Base-by-base conservation (phyloP, 441 rosid genomes). In the Mallotus repandus region DNA sequence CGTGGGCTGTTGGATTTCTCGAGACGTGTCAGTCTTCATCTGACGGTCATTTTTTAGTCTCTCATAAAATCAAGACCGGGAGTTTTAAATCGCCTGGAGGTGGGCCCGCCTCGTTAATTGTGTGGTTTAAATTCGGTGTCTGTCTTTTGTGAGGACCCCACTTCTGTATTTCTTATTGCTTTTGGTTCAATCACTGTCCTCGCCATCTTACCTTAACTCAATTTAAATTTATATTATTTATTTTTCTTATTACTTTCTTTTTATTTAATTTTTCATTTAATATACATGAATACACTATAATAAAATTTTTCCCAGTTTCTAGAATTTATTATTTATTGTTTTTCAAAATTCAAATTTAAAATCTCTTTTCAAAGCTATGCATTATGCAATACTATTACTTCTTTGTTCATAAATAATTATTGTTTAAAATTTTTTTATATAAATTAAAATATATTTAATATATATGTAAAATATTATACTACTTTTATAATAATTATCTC, bases 101-200 rank as follows among this genome's bases (percentile, higher is more conserved):
- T 72, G 13, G 49, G 69, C 54, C 46, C 22, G 73, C 86, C 82
- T 87, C 89, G 91, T 76, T 11, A 79, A 49, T 84, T 90, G 92
- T 76, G 92, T 25, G 82, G 82, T 86, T 89, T 79, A 80, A 82
- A 80, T 71, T 74, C 16, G 52, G 68, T 66, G 70, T 72, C 76
- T 66, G 67, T 67, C 71, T 2, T 29, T 49, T 49, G 16, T 11
- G 38, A 11, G 49, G 65, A 7, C 63, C 73, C 65, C 46, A 15
- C 52, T 60, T 71, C 48, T 25, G 18, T 1, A 35, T 35, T 4
- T 10, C 53, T n/a, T 15, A 0, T 45, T 45, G 59, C 18, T 46
- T 65, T 56, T 2, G 13, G 46, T 10, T 25, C 52, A 29, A 21
- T 25, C 41, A 15, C 16, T 14, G 55, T 58, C 41, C 4, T 56